Evolutionary conservation across 495 filamentous ascomycete species (phyloP), one percentile per base, ranked within the genome.

Genomic region (Oidiodendron maius): DNA sequence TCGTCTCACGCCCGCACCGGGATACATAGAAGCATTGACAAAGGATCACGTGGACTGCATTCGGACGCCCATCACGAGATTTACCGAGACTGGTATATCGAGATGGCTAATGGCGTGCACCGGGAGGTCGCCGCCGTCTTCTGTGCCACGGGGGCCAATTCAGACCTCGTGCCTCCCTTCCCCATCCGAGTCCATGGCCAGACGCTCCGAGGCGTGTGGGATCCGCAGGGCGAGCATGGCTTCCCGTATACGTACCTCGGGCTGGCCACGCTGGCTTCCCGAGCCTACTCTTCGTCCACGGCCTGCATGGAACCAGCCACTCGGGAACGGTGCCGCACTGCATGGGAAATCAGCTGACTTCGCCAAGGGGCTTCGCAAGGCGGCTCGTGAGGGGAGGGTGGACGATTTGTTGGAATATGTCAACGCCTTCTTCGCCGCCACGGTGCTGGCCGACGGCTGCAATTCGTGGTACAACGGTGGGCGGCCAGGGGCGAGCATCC

Each of bases 191-290:
- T 69, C 20, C 58, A 69, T 39, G 69, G 67, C 0, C 50, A 72
- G n/a, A 66, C 74, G 39, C 62, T 79, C 4, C 65, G 64, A 15
- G 73, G 66, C 64, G 70, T 68, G 38, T 57, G 58, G 40, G 45
- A 52, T 21, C 60, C 60, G 10, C 61, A 68, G 38, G n/a, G n/a
- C n/a, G n/a, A n/a, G n/a, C n/a, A n/a, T n/a, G n/a, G n/a, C n/a
- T n/a, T n/a, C n/a, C 78, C 78, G 0, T 68, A 73, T 35, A 72
- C 71, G 18, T 82, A 82, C 46, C 64, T 80, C 3, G 74, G 76
- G 5, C 48, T 77, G 25, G 71, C 72, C 4, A 65, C 70, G 1
- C 76, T 76, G 0, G 65, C 62, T 79, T 78, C 48, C 78, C 78
- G 8, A 82, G 80, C 39, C 63, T 77, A 8, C 62, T 77, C 46